Evolutionary conservation across 805 yeast genomes (phyloP), one percentile per base, ranked within the genome.

Genomic region (Metschnikowia lochheadii): DNA sequence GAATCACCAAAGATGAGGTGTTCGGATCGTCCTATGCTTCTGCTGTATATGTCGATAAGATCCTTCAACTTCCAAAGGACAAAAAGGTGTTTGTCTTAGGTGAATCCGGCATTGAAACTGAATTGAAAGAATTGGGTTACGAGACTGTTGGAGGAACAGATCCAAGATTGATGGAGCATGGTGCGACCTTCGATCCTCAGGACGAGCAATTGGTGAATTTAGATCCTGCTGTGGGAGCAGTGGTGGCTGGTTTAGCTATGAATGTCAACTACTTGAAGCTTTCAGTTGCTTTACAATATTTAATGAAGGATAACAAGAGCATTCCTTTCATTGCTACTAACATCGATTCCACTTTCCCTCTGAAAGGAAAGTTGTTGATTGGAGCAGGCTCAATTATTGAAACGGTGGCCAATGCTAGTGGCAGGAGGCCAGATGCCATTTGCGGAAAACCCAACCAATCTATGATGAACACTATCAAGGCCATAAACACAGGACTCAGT

Each of bases 331-430:
- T 94, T 56, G 98, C 97, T 20, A 94, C 98, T 5, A 94, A 94
- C 66, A 87, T 88, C 40, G 99, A 94, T 67, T 86, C 96, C 1
- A 94, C 99, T 0, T 94, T 83, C 73, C 99, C 99, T 2, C 81
- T 87, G 51, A 84, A 87, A 67, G 97, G 96, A 1, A 75, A 81
- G 59, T 79, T 88, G 44, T 77, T 94, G 45, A 96, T 97, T 17
- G 99, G 99, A 31, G 98, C 99, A 1, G 99, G 99, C 1, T 84
- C 97, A 1, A 80, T 89, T 56, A 84, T 92, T 40, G 87, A 89
- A 57, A 78, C 90, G 0, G 83, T 89, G 15, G 81, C 88, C 1
- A 82, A 70, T 57, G 84, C 92, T 11, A 70, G 88, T 20, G 91
- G 89, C n/a, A 79, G 97, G 57, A 72, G 79, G 54, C 98, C 99